Evolutionary conservation across 23 red algal species (phyloP).

Genomic region (Gracilaria gracilis): DNA sequence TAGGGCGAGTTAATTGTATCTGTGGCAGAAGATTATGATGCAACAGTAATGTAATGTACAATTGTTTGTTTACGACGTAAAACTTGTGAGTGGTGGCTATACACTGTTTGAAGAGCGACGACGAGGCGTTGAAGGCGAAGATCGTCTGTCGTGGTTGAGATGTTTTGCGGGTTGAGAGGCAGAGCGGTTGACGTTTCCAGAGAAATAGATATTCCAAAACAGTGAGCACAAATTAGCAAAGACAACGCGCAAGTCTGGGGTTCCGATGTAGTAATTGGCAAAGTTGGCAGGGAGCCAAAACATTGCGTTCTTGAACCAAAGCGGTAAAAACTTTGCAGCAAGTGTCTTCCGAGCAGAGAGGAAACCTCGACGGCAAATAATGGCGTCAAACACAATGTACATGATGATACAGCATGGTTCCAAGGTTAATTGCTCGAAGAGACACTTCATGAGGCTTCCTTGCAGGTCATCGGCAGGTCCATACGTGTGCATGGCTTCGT

Average conservation of each 20-base stretch:
- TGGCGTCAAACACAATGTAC: slow-evolving; percentile 74
- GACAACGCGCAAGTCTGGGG: slow-evolving; percentile 82
- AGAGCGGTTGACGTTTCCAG: slow-evolving; percentile 57
- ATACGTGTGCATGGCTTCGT: slow-evolving; percentile 71
- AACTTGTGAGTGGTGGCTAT: slow-evolving; percentile 8
- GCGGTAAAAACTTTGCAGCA: slow-evolving; percentile 42
- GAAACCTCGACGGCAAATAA: slow-evolving; percentile 45
- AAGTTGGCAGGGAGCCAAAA: slow-evolving; percentile 89
- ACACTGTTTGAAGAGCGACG: slow-evolving; percentile 29
- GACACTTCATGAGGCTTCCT: slow-evolving; percentile 57
- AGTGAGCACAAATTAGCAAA: slow-evolving; percentile 86
- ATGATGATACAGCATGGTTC: slow-evolving; percentile 75
- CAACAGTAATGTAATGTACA: slow-evolving; percentile 36
- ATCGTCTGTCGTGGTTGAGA: background rate
- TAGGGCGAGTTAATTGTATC: background rate
- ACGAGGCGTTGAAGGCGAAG: background rate
- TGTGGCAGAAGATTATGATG: background rate
- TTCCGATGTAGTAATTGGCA: slow-evolving; percentile 83
- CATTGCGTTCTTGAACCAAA: slow-evolving; percentile 75
- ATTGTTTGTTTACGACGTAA: slow-evolving; percentile 33
- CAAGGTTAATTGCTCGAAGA: slow-evolving; percentile 83
- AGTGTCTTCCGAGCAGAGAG: background rate
- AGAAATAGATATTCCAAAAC: slow-evolving; percentile 90
- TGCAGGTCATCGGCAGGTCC: slow-evolving; percentile 72
- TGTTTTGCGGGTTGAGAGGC: slow-evolving; percentile 6